Evolutionary conservation across 495 filamentous ascomycete species (phyloP).

Genomic region (Penicillium longicatenatum): DNA sequence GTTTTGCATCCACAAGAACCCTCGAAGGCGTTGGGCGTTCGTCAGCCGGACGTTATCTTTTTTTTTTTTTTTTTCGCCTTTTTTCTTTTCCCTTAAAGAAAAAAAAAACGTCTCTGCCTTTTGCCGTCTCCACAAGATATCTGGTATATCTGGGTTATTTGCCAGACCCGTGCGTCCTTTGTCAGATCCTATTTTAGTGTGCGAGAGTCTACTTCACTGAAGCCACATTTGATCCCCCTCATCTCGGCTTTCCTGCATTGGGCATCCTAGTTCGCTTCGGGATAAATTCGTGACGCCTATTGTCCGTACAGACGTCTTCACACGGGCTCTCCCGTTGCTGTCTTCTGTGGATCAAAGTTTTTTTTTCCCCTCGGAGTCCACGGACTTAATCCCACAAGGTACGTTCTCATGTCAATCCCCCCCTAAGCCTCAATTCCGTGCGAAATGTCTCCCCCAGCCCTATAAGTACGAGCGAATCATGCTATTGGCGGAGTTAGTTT

Average conservation of each 20-base stretch:
- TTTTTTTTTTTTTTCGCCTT: neutral
- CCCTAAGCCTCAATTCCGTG: neutral
- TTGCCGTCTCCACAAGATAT: neutral
- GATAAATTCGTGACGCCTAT: neutral
- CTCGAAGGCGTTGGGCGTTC: neutral
- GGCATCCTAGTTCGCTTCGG: neutral
- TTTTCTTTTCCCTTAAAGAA: neutral
- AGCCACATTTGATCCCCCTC: slow-evolving; percentile 3
- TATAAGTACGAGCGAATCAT: neutral
- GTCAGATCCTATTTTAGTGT: slow-evolving; percentile 3
- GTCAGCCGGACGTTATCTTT: neutral
- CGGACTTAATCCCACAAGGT: neutral
- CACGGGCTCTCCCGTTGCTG: neutral
- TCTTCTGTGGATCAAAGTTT: neutral
- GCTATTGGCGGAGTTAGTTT: slow-evolving; percentile 3
- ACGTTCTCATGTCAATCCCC: neutral
- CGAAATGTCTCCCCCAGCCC: neutral
- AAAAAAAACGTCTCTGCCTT: neutral
- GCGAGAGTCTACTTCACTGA: neutral
- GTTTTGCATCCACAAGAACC: slow-evolving; percentile 2
- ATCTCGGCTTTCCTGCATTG: neutral
- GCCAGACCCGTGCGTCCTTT: neutral
- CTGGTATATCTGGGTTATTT: slow-evolving; percentile 3
- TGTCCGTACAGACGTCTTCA: neutral
- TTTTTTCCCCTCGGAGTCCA: neutral